Evolutionary conservation across 495 filamentous ascomycete genomes (phyloP).

Genomic region (Cryomyces antarcticus): DNA sequence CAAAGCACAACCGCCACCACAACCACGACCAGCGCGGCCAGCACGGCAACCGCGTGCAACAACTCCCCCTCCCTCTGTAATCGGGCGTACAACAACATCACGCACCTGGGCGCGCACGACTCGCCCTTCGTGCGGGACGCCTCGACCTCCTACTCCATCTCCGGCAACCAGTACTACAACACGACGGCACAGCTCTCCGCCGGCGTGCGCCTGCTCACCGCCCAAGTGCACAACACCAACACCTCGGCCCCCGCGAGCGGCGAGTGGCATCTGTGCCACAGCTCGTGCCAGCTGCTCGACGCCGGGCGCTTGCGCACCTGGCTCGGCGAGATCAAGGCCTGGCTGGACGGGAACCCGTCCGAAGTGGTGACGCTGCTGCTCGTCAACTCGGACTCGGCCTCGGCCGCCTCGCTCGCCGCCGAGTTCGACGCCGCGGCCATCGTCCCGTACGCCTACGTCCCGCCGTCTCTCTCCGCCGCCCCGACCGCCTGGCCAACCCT

Average conservation of each 20-base stretch:
- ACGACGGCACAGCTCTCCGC: conserved; percentile 17
- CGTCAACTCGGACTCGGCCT: conserved; percentile 14
- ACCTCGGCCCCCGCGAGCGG: not conserved
- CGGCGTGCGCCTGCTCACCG: conserved; percentile 18
- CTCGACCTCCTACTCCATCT: conserved; percentile 17
- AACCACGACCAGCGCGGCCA: not conserved
- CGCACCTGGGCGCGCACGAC: conserved; percentile 44
- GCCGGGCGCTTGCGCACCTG: conserved; percentile 14
- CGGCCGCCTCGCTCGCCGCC: conserved; percentile 4
- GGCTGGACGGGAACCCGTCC: conserved; percentile 19
- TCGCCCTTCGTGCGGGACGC: conserved; percentile 35
- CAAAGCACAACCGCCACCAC: too few species aligned
- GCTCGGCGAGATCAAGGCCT: conserved; percentile 15
- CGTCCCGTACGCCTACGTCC: conserved; percentile 12
- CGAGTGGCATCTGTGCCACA: conserved; percentile 20
- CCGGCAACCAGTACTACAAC: conserved; percentile 21
- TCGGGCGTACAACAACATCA: conserved; percentile 38
- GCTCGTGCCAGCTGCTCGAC: conserved; percentile 15
- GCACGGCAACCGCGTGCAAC: conserved; percentile 26
- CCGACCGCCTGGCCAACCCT: conserved; percentile 18
- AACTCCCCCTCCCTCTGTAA: conserved; percentile 39
- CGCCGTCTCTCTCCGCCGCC: conserved; percentile 2
- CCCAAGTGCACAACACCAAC: conserved; percentile 16
- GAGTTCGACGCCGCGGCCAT: conserved; percentile 15
- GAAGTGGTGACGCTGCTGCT: conserved; percentile 22